Evolutionary conservation across 331 rosid genomes (phyloP).

Genomic region (Malus hybrid): DNA sequence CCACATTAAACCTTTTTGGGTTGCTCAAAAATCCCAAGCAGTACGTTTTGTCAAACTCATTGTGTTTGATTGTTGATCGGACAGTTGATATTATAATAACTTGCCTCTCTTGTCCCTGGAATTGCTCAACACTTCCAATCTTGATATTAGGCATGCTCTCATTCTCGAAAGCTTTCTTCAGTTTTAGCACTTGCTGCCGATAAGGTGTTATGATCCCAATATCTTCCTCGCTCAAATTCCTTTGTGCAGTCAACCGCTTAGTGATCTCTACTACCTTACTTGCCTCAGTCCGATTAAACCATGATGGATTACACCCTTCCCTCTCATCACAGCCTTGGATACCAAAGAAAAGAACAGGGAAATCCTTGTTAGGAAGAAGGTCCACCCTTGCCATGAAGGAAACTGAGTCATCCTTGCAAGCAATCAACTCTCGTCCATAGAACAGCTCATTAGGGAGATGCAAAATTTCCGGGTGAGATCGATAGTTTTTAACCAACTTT

Average conservation of each 20-base stretch:
- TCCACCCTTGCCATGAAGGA: conserved; percentile 30
- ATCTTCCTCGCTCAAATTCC: conserved; percentile 47
- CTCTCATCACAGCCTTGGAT: conserved; percentile 99
- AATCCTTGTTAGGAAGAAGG: conserved; percentile 69
- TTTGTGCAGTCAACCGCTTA: conserved; percentile 35
- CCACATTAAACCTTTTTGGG: conserved; percentile 86
- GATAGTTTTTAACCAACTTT: conserved; percentile 59
- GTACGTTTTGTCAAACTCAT: conserved; percentile 70
- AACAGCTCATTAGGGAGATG: conserved; percentile 73
- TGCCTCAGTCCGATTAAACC: conserved; percentile 91
- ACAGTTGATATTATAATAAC: conserved; percentile 90
- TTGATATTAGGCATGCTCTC: conserved; percentile 53
- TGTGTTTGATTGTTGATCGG: conserved; percentile 90
- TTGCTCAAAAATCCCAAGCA: conserved; percentile 95
- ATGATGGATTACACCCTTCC: conserved; percentile 93
- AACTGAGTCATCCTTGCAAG: conserved; percentile 52
- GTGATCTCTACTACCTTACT: conserved; percentile 72
- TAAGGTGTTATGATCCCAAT: conserved; percentile 90
- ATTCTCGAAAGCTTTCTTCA: conserved; percentile 58
- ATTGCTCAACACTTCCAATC: conserved; percentile 97
- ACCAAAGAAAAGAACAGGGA: conserved; percentile 81
- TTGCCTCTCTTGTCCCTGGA: conserved; percentile 85
- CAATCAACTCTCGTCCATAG: conserved; percentile 62
- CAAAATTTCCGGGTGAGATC: conserved; percentile 83
- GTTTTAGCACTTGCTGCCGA: conserved; percentile 80